phyloP scores from a whole-genome alignment of 331 rosid species.

The Malus hybrid region DNA sequence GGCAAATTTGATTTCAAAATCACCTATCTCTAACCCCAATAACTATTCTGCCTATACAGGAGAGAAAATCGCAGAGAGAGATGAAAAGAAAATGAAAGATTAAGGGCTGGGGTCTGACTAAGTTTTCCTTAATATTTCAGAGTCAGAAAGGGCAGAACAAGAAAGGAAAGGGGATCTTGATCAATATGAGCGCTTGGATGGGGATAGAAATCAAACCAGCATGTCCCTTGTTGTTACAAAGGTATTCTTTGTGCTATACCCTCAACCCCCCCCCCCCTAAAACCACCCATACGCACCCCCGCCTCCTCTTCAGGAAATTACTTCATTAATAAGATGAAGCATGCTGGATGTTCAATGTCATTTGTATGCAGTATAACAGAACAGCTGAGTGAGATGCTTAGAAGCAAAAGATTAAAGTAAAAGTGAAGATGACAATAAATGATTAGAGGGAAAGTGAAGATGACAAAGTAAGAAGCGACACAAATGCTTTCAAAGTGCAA shows the following conservation, averaged over 20 bases:
- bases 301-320: not conserved
- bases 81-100: no score
- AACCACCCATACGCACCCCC: not conserved
- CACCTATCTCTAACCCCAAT: no score
- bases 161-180: slow-evolving; percentile 99
- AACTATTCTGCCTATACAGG: no score
- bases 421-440: no score
- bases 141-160: slow-evolving; percentile 85
- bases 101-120: not conserved
- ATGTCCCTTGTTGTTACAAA: slow-evolving; percentile 81
- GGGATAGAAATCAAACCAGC: slow-evolving; percentile 90
- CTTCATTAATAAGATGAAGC: not conserved
- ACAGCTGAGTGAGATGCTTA: slow-evolving; percentile 95
- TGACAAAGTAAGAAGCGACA: no score
- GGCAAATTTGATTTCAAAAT: no score
- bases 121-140: slow-evolving; percentile 32
- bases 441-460: no score
- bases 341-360: not conserved
- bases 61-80: no score
- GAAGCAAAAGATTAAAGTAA: no score
- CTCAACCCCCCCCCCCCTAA: no score
- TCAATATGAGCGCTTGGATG: slow-evolving; percentile 79
- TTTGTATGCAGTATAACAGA: slow-evolving; percentile 63
- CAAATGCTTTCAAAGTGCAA: no score
- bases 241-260: slow-evolving; percentile 30